phyloP scores from a whole-genome alignment of 352 stramenopile genomes.

The Phytophthora crassamura region DNA sequence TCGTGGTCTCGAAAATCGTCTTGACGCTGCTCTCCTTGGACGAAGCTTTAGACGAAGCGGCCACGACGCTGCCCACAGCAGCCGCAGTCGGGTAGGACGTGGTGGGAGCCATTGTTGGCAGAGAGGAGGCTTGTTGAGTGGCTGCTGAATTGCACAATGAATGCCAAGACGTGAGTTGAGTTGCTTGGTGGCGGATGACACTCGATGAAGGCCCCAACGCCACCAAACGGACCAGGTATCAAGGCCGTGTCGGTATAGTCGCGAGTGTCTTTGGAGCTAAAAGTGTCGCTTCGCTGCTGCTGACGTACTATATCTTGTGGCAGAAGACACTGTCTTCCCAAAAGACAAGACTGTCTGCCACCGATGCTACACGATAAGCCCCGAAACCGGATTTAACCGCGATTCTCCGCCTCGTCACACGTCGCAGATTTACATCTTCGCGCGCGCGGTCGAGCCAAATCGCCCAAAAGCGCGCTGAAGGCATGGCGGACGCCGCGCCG shows the following conservation, averaged over 20 bases:
- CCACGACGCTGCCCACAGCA: slow-evolving; percentile 10
- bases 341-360: too few species aligned
- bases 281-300: slow-evolving; percentile 30
- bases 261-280: slow-evolving; percentile 1
- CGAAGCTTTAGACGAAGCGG: background rate
- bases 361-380: background rate
- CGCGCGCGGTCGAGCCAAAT: slow-evolving; percentile 13
- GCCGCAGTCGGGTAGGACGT: slow-evolving; percentile 19
- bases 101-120: slow-evolving; percentile 23
- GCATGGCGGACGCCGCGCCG: slow-evolving; percentile 16
- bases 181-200: background rate
- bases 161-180: background rate
- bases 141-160: slow-evolving; percentile 34
- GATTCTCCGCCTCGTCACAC: slow-evolving; percentile 17
- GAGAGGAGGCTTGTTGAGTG: slow-evolving; percentile 4
- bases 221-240: too few species aligned
- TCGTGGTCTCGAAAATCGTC: slow-evolving; percentile 17
- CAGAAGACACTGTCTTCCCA: too few species aligned
- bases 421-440: slow-evolving; percentile 27
- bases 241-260: too few species aligned
- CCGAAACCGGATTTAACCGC: background rate
- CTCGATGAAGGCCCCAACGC: too few species aligned
- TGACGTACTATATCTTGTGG: slow-evolving; percentile 19
- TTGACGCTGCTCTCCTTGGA: slow-evolving; percentile 1
- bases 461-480: slow-evolving; percentile 4